phyloP scores from a whole-genome alignment of 108 stramenopile genomes.

The Pseudonitzschia pungens region DNA sequence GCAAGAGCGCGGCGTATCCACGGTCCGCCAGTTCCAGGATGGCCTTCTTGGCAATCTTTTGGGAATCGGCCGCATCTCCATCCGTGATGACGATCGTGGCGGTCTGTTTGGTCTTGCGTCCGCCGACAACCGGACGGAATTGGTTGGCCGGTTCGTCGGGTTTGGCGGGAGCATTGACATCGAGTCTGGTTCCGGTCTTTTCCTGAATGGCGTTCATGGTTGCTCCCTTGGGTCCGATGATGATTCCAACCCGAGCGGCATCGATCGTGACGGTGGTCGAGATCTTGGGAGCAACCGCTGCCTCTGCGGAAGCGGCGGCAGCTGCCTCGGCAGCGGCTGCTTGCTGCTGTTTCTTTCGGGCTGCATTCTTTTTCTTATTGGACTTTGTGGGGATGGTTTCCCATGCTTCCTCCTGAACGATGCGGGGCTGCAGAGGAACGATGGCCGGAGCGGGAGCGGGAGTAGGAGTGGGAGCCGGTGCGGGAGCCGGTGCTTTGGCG shows the following conservation, averaged over 20 bases:
- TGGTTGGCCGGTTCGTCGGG: slow-evolving; percentile 2
- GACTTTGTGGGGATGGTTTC: slow-evolving; percentile 8
- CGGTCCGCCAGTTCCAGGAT: slow-evolving; percentile 16
- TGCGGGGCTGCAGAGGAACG: slow-evolving; percentile 1
- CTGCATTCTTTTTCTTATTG: slow-evolving; percentile 23
- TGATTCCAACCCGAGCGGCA: slow-evolving; percentile 20
- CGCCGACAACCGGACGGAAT: neutral
- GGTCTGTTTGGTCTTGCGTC: neutral
- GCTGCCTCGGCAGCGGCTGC: neutral
- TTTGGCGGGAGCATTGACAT: slow-evolving; percentile 12
- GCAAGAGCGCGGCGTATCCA: slow-evolving; percentile 18
- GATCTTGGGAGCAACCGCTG: neutral
- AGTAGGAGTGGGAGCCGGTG: too few relatives aligned
- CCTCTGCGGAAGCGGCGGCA: neutral
- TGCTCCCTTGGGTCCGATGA: slow-evolving; percentile 28
- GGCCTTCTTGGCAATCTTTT: slow-evolving; percentile 15
- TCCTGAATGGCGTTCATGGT: slow-evolving; percentile 18
- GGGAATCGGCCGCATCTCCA: neutral
- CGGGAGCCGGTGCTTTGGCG: neutral
- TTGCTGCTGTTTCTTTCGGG: neutral
- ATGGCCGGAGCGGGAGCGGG: neutral
- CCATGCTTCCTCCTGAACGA: slow-evolving; percentile 14
- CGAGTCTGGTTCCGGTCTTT: slow-evolving; percentile 14
- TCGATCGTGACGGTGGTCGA: slow-evolving; percentile 13
- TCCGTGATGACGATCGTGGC: slow-evolving; percentile 17